phyloP scores from a whole-genome alignment of 306 rosid species.

The Oxytropis ochrocephala region DNA sequence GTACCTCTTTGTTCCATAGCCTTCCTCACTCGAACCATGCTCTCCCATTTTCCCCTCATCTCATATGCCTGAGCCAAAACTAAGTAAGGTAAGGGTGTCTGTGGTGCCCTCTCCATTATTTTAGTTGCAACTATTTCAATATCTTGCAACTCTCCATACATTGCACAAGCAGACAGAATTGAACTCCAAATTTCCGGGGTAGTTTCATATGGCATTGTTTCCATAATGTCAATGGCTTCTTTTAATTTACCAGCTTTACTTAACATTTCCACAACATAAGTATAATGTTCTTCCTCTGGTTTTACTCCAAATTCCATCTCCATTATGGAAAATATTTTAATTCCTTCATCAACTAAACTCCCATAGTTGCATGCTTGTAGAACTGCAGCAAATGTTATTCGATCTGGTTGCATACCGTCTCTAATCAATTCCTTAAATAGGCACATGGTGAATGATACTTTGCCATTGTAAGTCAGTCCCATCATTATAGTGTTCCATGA shows the following conservation, averaged over 20 bases:
- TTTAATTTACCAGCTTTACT: constrained; percentile 57
- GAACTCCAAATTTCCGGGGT: constrained; percentile 45
- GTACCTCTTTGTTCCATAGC: constrained; percentile 33
- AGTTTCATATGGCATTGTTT: constrained; percentile 40
- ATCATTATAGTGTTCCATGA: constrained; percentile 72
- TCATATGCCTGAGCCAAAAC: constrained; percentile 54
- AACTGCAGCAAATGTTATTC: constrained; percentile 59
- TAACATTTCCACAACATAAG: constrained; percentile 51
- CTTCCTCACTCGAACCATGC: constrained; percentile 51
- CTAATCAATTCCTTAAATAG: constrained; percentile 34
- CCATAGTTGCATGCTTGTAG: constrained; percentile 69
- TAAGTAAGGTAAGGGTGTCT: constrained; percentile 48
- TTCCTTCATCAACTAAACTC: constrained; percentile 55
- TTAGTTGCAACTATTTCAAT: constrained; percentile 55
- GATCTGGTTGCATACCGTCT: constrained; percentile 45
- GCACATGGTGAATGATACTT: constrained; percentile 35
- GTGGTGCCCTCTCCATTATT: constrained; percentile 53
- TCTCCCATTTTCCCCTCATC: constrained; percentile 73
- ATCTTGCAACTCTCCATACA: constrained; percentile 43
- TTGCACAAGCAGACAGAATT: constrained; percentile 42
- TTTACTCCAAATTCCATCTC: constrained; percentile 52
- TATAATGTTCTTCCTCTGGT: constrained; percentile 54
- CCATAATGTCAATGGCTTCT: constrained; percentile 51
- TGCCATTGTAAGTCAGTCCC: constrained; percentile 61
- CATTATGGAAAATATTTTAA: constrained; percentile 48